phyloP scores from a whole-genome alignment of 2,329 filamentous ascomycete genomes.

The Blastomyces emzantsi region DNA sequence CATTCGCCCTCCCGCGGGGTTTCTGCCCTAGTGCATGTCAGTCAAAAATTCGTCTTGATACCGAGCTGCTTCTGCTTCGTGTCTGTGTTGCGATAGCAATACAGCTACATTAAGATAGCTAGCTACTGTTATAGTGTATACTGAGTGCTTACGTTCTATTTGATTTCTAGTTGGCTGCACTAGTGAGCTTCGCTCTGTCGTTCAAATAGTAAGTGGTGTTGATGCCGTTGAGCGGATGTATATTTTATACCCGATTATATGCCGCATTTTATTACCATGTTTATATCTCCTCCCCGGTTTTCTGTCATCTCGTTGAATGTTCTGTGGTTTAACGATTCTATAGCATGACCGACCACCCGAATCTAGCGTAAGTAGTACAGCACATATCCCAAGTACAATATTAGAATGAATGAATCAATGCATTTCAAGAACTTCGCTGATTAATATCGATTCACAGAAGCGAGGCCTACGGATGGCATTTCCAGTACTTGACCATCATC shows the following conservation, averaged over 20 bases:
- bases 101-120: background rate
- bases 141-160: background rate
- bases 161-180: conserved; percentile 1
- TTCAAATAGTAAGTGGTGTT: conserved; percentile 10
- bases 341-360: conserved; percentile 37
- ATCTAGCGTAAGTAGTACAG: conserved; percentile 32
- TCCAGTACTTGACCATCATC: conserved; percentile 57
- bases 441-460: conserved; percentile 6
- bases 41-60: conserved; percentile 9
- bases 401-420: conserved; percentile 8
- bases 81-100: background rate
- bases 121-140: background rate
- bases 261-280: background rate
- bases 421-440: background rate
- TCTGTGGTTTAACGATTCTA: background rate
- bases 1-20: conserved; percentile 35
- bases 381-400: background rate
- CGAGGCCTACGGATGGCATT: conserved; percentile 56
- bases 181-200: conserved; percentile 6
- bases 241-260: no score
- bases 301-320: conserved; percentile 1
- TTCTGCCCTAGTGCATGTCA: conserved; percentile 38
- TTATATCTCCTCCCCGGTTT: background rate
- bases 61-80: background rate
- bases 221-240: background rate